Conservation (phyloP, 345 rosid species). For the Crucihimalaya himalaica region DNA sequence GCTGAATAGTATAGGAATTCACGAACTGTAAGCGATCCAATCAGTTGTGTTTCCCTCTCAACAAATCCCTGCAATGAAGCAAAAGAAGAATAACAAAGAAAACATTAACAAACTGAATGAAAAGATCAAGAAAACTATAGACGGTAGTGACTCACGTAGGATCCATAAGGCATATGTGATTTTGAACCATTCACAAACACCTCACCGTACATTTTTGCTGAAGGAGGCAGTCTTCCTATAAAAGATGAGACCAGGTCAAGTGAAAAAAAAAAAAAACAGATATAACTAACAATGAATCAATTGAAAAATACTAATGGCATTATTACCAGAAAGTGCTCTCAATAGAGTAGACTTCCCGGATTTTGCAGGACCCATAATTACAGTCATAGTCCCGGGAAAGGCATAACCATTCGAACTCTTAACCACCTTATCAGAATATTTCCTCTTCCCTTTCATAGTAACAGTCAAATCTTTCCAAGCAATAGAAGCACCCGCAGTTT, state of each 20-base stretch:
- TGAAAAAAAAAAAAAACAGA: not conserved
- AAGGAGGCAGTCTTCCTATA: constrained; percentile 77
- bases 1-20: constrained; percentile 95
- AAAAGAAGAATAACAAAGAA: not conserved
- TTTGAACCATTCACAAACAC: constrained; percentile 83
- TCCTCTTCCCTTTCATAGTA: constrained; percentile 83
- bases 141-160: constrained; percentile 68
- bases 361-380: constrained; percentile 98
- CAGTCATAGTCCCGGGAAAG: constrained; percentile 95
- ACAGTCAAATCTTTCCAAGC: constrained; percentile 98
- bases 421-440: constrained; percentile 85
- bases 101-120: not conserved
- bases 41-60: constrained; percentile 76
- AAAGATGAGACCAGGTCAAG: constrained; percentile 25
- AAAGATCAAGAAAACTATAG: constrained; percentile 3
- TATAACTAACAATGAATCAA: not conserved
- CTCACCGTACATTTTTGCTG: constrained; percentile 84
- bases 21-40: constrained; percentile 90
- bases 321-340: constrained; percentile 93
- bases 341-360: constrained; percentile 94
- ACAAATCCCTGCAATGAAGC: constrained; percentile 71
- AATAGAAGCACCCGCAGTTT: constrained; percentile 83
- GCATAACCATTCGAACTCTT: constrained; percentile 97
- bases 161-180: constrained; percentile 75
- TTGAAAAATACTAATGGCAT: not conserved